Conservation (phyloP, 768 basidiomycete species). For the Suillus subalutaceus region DNA sequence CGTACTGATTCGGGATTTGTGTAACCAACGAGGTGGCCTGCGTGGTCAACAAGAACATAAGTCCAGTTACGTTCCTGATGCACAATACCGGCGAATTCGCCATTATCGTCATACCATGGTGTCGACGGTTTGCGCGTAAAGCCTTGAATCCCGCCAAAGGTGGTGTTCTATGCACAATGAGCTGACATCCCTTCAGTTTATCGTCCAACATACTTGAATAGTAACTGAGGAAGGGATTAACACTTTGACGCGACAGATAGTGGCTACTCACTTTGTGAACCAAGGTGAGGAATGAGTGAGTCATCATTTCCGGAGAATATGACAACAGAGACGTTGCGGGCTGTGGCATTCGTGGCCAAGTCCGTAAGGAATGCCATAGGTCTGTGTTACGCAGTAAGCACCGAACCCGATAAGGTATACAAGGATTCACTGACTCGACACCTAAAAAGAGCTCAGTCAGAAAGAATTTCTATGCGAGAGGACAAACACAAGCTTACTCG, state of each 20-base stretch:
- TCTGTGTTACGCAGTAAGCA: slow-evolving; percentile 35
- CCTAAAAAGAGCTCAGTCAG: slow-evolving; percentile 25
- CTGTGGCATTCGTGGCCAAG: slow-evolving; percentile 65
- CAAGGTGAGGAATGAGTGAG: slow-evolving; percentile 61
- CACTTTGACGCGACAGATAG: not conserved
- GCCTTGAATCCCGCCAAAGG: slow-evolving; percentile 77
- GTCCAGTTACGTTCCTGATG: slow-evolving; percentile 73
- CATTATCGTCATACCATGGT: slow-evolving; percentile 62
- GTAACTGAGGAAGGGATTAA: slow-evolving; percentile 43
- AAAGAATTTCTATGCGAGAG: not conserved
- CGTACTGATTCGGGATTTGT: slow-evolving; percentile 47
- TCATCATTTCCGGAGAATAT: slow-evolving; percentile 75
- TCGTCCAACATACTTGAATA: slow-evolving; percentile 47
- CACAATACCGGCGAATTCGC: slow-evolving; percentile 65
- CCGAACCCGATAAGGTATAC: not conserved
- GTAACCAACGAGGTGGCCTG: slow-evolving; percentile 45
- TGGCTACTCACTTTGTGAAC: slow-evolving; percentile 56
- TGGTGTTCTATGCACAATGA: slow-evolving; percentile 57
- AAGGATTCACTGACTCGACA: slow-evolving; percentile 31
- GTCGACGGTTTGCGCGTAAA: slow-evolving; percentile 72
- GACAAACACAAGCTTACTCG: slow-evolving; percentile 30
- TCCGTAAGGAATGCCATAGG: slow-evolving; percentile 67
- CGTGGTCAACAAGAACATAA: slow-evolving; percentile 40
- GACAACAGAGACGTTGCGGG: slow-evolving; percentile 52
- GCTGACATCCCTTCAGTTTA: not conserved